Conservation (phyloP, 345 rosid genomes). For the Acer campestre region DNA sequence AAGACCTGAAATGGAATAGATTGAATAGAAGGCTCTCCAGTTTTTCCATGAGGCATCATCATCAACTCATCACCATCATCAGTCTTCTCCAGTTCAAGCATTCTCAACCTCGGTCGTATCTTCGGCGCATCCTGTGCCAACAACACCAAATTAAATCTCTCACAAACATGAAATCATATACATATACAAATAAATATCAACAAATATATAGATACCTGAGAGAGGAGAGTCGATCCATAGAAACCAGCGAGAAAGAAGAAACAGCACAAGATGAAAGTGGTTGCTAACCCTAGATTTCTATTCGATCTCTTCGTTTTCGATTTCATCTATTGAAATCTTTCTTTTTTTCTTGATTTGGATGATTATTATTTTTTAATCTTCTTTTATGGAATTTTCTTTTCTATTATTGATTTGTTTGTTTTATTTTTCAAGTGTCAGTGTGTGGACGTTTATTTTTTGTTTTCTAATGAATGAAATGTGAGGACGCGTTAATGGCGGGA, state of each 20-base stretch:
- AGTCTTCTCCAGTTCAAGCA: constrained; percentile 40
- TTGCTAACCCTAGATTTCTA: constrained; percentile 53
- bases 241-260: constrained; percentile 72
- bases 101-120: constrained; percentile 57
- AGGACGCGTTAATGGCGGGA: constrained; percentile 31
- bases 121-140: constrained; percentile 53
- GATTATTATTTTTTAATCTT: not conserved
- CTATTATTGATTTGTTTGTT: not conserved
- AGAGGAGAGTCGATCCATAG: constrained; percentile 52
- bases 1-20: constrained; percentile 80
- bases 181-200: not conserved
- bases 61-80: constrained; percentile 26
- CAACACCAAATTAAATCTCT: constrained; percentile 1
- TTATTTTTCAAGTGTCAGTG: not conserved
- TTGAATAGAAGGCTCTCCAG: constrained; percentile 59
- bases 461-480: not conserved
- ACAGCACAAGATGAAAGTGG: constrained; percentile 43
- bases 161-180: constrained; percentile 5
- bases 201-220: constrained; percentile 37
- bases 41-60: constrained; percentile 57
- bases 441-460: too few species aligned
- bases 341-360: not conserved
- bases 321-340: constrained; percentile 48
- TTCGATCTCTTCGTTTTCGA: constrained; percentile 56
- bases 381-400: not conserved